Evolutionary conservation across 2,329 filamentous ascomycete species (phyloP), one percentile per base, ranked within the genome.

Genomic region (Dendrostoma leiphaemia): DNA sequence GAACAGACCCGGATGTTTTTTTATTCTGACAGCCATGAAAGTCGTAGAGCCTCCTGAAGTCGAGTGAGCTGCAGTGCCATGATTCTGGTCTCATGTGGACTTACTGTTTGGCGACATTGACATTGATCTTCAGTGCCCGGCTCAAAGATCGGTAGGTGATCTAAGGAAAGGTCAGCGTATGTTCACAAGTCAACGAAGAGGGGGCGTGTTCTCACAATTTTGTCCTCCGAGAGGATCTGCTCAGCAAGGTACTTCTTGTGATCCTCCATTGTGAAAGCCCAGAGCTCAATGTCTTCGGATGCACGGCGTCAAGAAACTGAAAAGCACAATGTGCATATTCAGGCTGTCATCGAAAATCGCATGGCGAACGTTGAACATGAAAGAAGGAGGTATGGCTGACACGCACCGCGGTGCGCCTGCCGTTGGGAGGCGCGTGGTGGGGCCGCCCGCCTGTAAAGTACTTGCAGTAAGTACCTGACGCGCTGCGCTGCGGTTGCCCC

Each of bases 91-190:
- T 5, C 2, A 32, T 19, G 23, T 58, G 54, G 56, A 69, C 82
- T 61, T 74, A 95, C 92, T 92, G 86, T 72, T 99, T 99, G 12
- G 94, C 94, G 40, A 82, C 77, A 67, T 95, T 94, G 69, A 89
- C 87, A 68, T 97, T 89, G 41, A 96, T 81, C 64, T 91, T 88
- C 51, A 97, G 73, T 35, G 86, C 88, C 64, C 93, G 83, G 71
- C 91, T 94, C 58, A 99, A 74, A 46, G 88, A 77, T 48, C 91
- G 87, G 75, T 97, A 97, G 48, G 90, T 96, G 64, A 96, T 80
- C 91, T 96, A 64, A 12, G n/a, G n/a, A 51, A 56, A 26, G 23
- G 23, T 35, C n/a, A 45, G n/a, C n/a, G n/a, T n/a, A n/a, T n/a
- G n/a, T n/a, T n/a, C n/a, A n/a, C n/a, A n/a, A n/a, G 51, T 51